phyloP scores from a whole-genome alignment of 2,329 filamentous ascomycete genomes.

The Truncatella angustata region DNA sequence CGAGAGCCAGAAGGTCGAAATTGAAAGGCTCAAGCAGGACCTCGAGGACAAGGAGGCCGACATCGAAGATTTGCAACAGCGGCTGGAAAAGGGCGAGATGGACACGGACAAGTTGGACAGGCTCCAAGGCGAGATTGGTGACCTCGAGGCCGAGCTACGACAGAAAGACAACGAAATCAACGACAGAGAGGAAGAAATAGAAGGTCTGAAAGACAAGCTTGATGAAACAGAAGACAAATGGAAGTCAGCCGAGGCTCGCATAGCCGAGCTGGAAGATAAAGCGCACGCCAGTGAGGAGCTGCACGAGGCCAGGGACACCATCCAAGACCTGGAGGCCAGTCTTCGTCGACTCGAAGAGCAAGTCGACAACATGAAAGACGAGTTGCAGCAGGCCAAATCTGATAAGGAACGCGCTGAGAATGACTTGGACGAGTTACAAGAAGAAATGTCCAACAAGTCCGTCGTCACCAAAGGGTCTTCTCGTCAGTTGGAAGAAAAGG shows the following conservation, averaged over 20 bases:
- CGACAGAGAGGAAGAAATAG: slow-evolving; percentile 55
- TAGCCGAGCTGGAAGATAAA: slow-evolving; percentile 56
- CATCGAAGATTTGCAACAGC: slow-evolving; percentile 58
- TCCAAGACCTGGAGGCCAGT: slow-evolving; percentile 56
- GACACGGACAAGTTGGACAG: slow-evolving; percentile 61
- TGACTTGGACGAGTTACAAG: slow-evolving; percentile 65
- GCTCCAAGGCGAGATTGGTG: slow-evolving; percentile 70
- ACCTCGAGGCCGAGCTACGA: slow-evolving; percentile 72
- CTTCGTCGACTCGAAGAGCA: slow-evolving; percentile 54
- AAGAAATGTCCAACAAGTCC: slow-evolving; percentile 78
- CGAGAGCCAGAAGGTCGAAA: slow-evolving; percentile 62
- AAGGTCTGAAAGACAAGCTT: slow-evolving; percentile 46
- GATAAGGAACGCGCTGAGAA: slow-evolving; percentile 57
- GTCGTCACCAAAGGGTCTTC: slow-evolving; percentile 72
- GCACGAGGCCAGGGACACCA: slow-evolving; percentile 55
- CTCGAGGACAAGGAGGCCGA: slow-evolving; percentile 60
- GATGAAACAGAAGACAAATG: slow-evolving; percentile 55
- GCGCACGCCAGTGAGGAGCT: slow-evolving; percentile 50
- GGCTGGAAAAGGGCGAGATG: slow-evolving; percentile 55
- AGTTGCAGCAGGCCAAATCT: slow-evolving; percentile 49
- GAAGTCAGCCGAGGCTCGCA: slow-evolving; percentile 51
- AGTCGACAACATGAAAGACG: slow-evolving; percentile 52
- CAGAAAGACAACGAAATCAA: slow-evolving; percentile 74
- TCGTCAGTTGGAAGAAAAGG: slow-evolving; percentile 72
- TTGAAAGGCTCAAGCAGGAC: slow-evolving; percentile 55